Percentiles rank a stretch among this genome's conserved stretches.
These are phyloP conservation scores for Solanum ossicruentum DNA, from an alignment of 257 asterid genomes.

Conservation along the genomic window DNA sequence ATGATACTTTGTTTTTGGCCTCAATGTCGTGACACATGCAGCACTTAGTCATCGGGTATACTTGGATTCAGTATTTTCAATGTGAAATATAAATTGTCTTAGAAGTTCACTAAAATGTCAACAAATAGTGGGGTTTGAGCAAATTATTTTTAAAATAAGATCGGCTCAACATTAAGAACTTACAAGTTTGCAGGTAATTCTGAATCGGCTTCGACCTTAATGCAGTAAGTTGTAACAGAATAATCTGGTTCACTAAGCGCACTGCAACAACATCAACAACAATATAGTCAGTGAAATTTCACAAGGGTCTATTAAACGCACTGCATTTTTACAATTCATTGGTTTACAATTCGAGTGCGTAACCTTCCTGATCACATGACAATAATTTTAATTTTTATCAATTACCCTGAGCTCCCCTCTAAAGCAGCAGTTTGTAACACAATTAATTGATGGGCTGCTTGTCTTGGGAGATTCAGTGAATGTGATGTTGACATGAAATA, in stretches of 20 bases:
- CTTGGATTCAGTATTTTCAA: no score
- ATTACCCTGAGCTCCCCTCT: background rate
- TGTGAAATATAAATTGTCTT: no score
- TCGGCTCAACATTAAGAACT: no score
- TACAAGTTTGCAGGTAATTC: no score
- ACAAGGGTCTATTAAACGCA: no score
- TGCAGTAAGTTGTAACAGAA: background rate
- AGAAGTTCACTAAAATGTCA: no score
- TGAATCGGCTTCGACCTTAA: background rate
- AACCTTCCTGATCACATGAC: background rate
- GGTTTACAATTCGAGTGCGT: no score
- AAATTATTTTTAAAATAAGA: no score
- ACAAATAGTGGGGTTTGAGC: background rate
- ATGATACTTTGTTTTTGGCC: background rate
- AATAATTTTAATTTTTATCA: background rate
- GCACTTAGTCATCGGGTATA: background rate
- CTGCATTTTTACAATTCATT: no score
- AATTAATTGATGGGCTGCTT: background rate
- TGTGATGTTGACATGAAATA: background rate
- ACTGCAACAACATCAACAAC: no score
- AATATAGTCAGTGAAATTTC: no score
- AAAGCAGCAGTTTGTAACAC: background rate
- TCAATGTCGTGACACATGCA: background rate
- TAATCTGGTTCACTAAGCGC: no score
- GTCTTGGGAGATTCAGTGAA: background rate